phyloP scores from a whole-genome alignment of 495 filamentous ascomycete genomes.

The Penicillium ucsense region DNA sequence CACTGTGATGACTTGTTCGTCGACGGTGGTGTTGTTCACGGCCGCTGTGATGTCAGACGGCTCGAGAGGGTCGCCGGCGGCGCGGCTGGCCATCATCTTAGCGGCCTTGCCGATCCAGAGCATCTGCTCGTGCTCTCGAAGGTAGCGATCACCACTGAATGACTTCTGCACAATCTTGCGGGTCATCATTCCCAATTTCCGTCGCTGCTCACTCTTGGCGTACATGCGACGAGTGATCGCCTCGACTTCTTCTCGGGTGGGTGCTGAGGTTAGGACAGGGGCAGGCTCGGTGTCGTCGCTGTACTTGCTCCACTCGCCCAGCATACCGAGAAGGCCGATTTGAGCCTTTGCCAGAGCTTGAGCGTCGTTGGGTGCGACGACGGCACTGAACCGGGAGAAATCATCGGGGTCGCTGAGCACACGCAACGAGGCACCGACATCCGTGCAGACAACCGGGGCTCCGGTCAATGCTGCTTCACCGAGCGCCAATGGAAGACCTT shows the following conservation, averaged over 20 bases:
- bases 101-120: constrained; percentile 50
- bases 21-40: constrained; percentile 22
- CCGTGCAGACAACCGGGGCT: constrained; percentile 54
- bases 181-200: constrained; percentile 51
- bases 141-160: constrained; percentile 53
- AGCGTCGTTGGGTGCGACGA: constrained; percentile 56
- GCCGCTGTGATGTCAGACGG: constrained; percentile 19
- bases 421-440: constrained; percentile 53
- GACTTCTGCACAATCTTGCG: constrained; percentile 50
- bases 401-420: constrained; percentile 53
- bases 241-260: constrained; percentile 43
- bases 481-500: constrained; percentile 55
- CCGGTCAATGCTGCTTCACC: constrained; percentile 57
- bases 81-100: constrained; percentile 29
- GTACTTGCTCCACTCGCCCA: constrained; percentile 50
- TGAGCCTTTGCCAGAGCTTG: constrained; percentile 50
- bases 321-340: constrained; percentile 49
- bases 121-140: constrained; percentile 63
- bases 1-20: constrained; percentile 32
- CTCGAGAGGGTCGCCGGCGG: constrained; percentile 17
- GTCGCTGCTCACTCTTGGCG: constrained; percentile 47
- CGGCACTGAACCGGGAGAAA: constrained; percentile 48
- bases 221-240: constrained; percentile 52
- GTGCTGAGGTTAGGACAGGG: constrained; percentile 39
- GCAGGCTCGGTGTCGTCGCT: constrained; percentile 35